Evolutionary conservation across 306 rosid species (phyloP), one percentile per base, ranked within the genome.

Genomic region (Begonia loranthoides): DNA sequence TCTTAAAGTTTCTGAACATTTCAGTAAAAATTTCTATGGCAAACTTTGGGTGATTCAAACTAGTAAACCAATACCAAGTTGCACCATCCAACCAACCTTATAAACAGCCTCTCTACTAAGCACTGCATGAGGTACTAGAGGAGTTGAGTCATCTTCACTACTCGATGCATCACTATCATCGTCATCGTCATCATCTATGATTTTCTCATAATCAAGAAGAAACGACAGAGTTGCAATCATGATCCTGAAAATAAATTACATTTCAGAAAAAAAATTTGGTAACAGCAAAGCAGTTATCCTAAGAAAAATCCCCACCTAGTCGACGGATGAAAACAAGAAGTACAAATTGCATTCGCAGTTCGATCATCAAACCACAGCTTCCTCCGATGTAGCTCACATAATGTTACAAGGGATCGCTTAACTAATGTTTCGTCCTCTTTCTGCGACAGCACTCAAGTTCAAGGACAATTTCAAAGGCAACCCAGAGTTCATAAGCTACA

Each of bases 151-250:
- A 36, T 82, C 85, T 24, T 85, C 94, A 51, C 82, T 73, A 17
- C 66, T 60, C 13, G 81, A 70, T 57, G 68, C 87, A 61, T 84
- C 94, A 63, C 97, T 85, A 41, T 77, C 87, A 15, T 75, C 83
- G 13, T 73, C 81, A 40, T 62, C 65, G 0, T 75, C 70, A 72
- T 73, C 82, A 66, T 28, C 36, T 28, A 7, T 3, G 36, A 89
- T 77, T 82, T 82, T 89, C 73, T 89, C 97, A 17, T 79, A 84
- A 76, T 82, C 87, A 55, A 89, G 89, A 55, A 89, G 87, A 79
- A 82, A 77, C 17, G 75, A 73, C 21, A 89, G 53, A 50, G 85
- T 48, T 5, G 94, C 84, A 66, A 79, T 77, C 97, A 89, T 79
- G 65, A 89, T 89, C 93, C 97, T 85, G 73, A 40, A 45, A 34